Evolutionary conservation across 805 yeast species (phyloP), one percentile per base, ranked within the genome.

Genomic region (Torulaspora delbrueckii): DNA sequence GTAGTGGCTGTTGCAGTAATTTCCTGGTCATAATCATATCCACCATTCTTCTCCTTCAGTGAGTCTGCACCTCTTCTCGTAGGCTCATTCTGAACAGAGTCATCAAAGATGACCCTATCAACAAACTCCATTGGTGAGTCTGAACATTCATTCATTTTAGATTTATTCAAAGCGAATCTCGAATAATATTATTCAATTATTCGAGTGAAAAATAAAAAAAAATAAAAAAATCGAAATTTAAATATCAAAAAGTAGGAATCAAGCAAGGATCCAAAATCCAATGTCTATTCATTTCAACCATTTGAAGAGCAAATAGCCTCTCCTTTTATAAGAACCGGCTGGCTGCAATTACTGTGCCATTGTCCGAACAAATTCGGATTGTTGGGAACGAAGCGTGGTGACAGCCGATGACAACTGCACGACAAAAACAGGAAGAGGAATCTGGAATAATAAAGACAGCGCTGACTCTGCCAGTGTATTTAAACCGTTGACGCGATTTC

Each of bases 11-110:
- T 26, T 7, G 59, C 54, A 16, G 48, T 45, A 16, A 57, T 40
- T 36, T 57, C 63, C 12, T 45, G 39, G 38, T 56, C 54, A 44
- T 42, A 43, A 14, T 36, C 46, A n/a, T 34, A 31, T 3, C 37
- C 40, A 4, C 28, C 40, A 18, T 8, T 13, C 35, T 48, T 48
- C 30, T 46, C 47, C 31, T 46, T 37, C 32, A 34, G 12, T 10
- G 33, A 28, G 30, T 35, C 31, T 18, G 8, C 37, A 12, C 40
- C 48, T 8, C 26, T 36, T 13, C 39, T 37, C 3, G 30, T 18
- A 26, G 14, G 5, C 23, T 42, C 27, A 4, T 42, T 34, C 9
- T n/a, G 45, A 5, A 16, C 35, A 6, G 43, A 18, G 19, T 44
- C 47, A 30, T 34, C 43, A 27, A 46, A 42, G 25, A 46, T 26